Conservation (phyloP, 768 basidiomycete species). For the Boletus sensibilis region DNA sequence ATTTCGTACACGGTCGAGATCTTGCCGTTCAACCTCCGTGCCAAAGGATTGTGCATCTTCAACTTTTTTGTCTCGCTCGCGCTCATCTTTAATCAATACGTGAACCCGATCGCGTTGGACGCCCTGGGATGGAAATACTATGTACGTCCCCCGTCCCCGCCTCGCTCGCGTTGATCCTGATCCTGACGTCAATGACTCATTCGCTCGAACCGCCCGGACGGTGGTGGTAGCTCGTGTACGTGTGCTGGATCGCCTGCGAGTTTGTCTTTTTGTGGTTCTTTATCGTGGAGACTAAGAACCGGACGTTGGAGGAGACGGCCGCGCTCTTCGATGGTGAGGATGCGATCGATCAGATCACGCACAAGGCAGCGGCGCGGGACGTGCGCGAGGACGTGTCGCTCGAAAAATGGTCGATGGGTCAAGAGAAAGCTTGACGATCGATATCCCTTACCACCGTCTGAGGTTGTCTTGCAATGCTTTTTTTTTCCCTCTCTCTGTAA, state of each 20-base stretch:
- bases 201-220: background rate
- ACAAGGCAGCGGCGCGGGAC: conserved; percentile 6
- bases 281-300: conserved; percentile 24
- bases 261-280: conserved; percentile 14
- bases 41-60: conserved; percentile 78
- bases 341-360: conserved; percentile 17
- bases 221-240: conserved; percentile 20
- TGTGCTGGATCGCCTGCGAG: conserved; percentile 19
- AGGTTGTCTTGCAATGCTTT: background rate
- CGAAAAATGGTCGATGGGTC: conserved; percentile 8
- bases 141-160: background rate
- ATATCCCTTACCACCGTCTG: too few species aligned
- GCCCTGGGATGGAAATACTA: conserved; percentile 51
- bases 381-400: background rate
- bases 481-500: too few species aligned
- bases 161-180: too few species aligned
- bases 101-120: conserved; percentile 72
- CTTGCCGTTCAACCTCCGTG: conserved; percentile 74
- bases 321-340: conserved; percentile 67
- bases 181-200: background rate
- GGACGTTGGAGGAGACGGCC: conserved; percentile 73
- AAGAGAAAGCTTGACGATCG: background rate
- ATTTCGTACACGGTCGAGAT: conserved; percentile 70
- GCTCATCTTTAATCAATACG: conserved; percentile 75
- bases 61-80: conserved; percentile 63